phyloP scores from a whole-genome alignment of 139 green algal species.

The Chlorella sp. region DNA sequence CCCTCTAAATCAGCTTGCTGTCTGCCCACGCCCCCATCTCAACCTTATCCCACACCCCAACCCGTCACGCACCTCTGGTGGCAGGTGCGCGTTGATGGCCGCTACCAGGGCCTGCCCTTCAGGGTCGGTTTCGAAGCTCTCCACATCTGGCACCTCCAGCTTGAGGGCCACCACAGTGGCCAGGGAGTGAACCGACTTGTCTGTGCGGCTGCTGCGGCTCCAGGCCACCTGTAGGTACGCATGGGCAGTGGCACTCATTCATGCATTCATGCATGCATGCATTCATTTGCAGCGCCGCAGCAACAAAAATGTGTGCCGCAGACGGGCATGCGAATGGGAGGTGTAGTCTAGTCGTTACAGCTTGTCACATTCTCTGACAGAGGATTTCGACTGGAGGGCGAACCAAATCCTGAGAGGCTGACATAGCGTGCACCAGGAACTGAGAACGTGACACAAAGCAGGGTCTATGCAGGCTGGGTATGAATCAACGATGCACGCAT shows the following conservation, averaged over 20 bases:
- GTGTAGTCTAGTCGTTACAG: too few species aligned
- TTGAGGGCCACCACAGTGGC: constrained; percentile 54
- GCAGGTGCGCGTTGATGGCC: constrained; percentile 72
- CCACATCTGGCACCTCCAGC: constrained; percentile 22
- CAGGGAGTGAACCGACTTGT: constrained; percentile 80
- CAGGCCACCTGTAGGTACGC: constrained; percentile 53
- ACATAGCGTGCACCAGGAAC: too few species aligned
- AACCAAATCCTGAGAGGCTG: too few species aligned
- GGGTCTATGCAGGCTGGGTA: too few species aligned
- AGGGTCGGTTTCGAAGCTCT: constrained; percentile 47
- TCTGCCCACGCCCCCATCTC: too few species aligned
- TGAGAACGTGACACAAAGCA: neutral
- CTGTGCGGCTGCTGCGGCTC: constrained; percentile 73
- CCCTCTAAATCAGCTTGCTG: too few species aligned
- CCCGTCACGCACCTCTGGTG: constrained; percentile 44
- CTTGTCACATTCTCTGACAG: too few species aligned
- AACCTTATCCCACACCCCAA: neutral
- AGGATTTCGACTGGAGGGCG: too few species aligned
- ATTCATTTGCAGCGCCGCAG: too few species aligned
- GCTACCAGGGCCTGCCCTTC: constrained; percentile 53
- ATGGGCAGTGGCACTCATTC: too few species aligned
- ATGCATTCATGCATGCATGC: too few species aligned
- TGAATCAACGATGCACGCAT: too few species aligned
- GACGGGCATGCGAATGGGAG: neutral
- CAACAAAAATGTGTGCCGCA: neutral